Conservation (phyloP, 306 rosid genomes). For the Quercus suber region DNA sequence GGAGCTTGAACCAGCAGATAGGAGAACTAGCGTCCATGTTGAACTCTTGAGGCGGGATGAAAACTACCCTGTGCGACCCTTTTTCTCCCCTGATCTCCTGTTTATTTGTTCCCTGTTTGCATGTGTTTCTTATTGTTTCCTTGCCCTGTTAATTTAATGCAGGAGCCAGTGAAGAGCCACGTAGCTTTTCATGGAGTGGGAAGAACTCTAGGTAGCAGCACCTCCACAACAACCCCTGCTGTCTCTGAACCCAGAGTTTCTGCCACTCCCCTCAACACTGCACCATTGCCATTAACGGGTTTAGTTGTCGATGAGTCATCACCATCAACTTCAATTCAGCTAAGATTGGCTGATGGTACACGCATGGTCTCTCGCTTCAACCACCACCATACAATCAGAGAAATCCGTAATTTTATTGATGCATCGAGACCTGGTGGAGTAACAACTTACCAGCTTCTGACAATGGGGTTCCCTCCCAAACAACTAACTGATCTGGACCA, state of each 20-base stretch:
- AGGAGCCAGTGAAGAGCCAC: slow-evolving; percentile 67
- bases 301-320: slow-evolving; percentile 64
- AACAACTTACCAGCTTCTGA: slow-evolving; percentile 74
- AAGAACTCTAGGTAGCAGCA: slow-evolving; percentile 72
- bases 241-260: slow-evolving; percentile 35
- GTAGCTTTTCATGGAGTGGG: slow-evolving; percentile 78
- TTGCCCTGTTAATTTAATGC: slow-evolving; percentile 12
- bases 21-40: slow-evolving; percentile 65
- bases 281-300: slow-evolving; percentile 62
- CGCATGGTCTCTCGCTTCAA: slow-evolving; percentile 95
- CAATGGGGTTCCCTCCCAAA: slow-evolving; percentile 98
- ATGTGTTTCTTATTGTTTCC: background rate
- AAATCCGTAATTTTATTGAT: slow-evolving; percentile 74
- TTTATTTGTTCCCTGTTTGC: slow-evolving; percentile 6
- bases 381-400: slow-evolving; percentile 79
- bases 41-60: slow-evolving; percentile 61
- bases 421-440: slow-evolving; percentile 82
- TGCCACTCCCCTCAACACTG: slow-evolving; percentile 27
- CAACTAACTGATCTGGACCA: slow-evolving; percentile 78
- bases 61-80: slow-evolving; percentile 64
- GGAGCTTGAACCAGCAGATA: slow-evolving; percentile 74
- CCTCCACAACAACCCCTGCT: slow-evolving; percentile 25
- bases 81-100: background rate
- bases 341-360: slow-evolving; percentile 92
- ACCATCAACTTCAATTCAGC: slow-evolving; percentile 84